phyloP scores from a whole-genome alignment of 345 rosid genomes.

The Citropsis articulata region DNA sequence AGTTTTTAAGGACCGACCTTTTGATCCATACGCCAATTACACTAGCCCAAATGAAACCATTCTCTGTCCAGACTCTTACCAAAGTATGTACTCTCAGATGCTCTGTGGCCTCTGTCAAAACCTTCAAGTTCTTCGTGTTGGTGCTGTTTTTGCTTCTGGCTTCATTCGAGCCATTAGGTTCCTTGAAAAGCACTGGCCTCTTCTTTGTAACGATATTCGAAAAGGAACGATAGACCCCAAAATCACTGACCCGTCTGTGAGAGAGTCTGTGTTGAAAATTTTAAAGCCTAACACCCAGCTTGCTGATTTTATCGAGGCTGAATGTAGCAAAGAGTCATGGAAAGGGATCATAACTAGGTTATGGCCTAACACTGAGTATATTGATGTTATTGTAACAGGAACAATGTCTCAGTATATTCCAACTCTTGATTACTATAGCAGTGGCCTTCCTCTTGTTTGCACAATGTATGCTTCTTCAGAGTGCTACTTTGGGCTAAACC shows the following conservation, averaged over 20 bases:
- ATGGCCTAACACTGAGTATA: conserved; percentile 54
- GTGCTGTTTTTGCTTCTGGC: conserved; percentile 61
- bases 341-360: conserved; percentile 50
- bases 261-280: conserved; percentile 40
- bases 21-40: conserved; percentile 50
- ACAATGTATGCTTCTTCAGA: conserved; percentile 69
- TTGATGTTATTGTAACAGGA: conserved; percentile 63
- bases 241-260: conserved; percentile 37
- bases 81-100: conserved; percentile 60
- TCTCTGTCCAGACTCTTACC: conserved; percentile 54
- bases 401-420: conserved; percentile 61
- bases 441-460: conserved; percentile 52
- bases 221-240: conserved; percentile 36
- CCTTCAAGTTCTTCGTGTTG: conserved; percentile 48
- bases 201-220: conserved; percentile 39
- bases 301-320: conserved; percentile 40
- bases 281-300: conserved; percentile 42
- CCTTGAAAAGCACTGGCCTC: conserved; percentile 45
- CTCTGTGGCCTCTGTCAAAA: conserved; percentile 54
- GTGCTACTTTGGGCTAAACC: conserved; percentile 53
- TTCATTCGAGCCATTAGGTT: conserved; percentile 58
- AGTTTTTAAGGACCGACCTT: conserved; percentile 45
- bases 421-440: conserved; percentile 51
- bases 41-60: conserved; percentile 60
- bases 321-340: conserved; percentile 44